A percentile compares a stretch with the other conserved stretches of the same genome.
These are phyloP conservation scores for Triticum aestivum DNA, from an alignment of 176 grass and related monocot genomes.

Conservation along the genomic window IWGSC_CS_RefSeq_v2.1 NC_057799.1:406625548-406626047, in stretches of 20 bases:
- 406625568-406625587: not conserved
- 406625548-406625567: not conserved
- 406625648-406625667: constrained; percentile 19
- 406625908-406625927: too few relatives aligned
- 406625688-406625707: constrained; percentile 36
- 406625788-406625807: constrained; percentile 37
- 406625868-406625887: not conserved
- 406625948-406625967: too few relatives aligned
- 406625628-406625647: not conserved
- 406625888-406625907: too few relatives aligned
- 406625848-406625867: constrained; percentile 25
- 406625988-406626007: too few relatives aligned
- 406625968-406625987: too few relatives aligned
- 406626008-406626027: not conserved
- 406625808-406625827: constrained; percentile 14
- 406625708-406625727: not conserved
- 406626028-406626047: not conserved
- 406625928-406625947: not conserved
- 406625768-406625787: constrained; percentile 52
- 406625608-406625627: constrained; percentile 17
- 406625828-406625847: not conserved
- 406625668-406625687: constrained; percentile 14
- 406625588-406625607: not conserved
- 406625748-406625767: not conserved
- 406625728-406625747: constrained; percentile 49